phyloP scores from a whole-genome alignment of 257 asterid species.

The Gynochthodes officinalis region DNA sequence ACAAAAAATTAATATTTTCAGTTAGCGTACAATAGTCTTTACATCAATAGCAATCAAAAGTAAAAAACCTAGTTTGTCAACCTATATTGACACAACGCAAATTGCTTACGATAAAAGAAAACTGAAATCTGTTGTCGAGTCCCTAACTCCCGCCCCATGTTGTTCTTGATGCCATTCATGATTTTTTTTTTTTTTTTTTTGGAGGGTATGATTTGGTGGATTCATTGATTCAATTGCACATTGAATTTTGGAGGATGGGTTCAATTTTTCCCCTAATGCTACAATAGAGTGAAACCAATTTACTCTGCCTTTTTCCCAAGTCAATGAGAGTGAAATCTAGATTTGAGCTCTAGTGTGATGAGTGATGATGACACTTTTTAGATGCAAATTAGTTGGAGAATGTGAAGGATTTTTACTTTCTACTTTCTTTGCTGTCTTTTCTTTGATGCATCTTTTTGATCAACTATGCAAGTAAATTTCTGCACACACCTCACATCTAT shows the following conservation, averaged over 20 bases:
- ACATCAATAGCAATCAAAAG: too few species aligned
- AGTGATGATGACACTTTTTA: background rate
- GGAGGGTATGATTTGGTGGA: background rate
- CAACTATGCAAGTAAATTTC: background rate
- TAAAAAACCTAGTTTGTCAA: too few species aligned
- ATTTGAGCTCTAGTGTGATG: background rate
- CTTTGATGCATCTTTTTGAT: background rate
- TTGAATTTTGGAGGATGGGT: background rate
- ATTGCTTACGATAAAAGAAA: too few species aligned
- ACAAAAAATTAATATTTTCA: too few species aligned
- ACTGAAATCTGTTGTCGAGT: too few species aligned
- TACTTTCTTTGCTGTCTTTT: background rate
- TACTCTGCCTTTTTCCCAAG: background rate
- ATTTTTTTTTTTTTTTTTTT: background rate
- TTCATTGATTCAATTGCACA: background rate
- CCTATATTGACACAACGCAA: too few species aligned
- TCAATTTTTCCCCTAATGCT: background rate
- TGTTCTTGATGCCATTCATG: too few species aligned
- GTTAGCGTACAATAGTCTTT: too few species aligned
- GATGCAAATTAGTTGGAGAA: conserved; percentile 4
- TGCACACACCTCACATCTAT: too few species aligned
- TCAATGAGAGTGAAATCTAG: conserved; percentile 4
- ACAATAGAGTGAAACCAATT: background rate
- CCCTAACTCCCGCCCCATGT: too few species aligned
- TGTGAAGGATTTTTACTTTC: background rate